A percentile compares a stretch with the other conserved stretches of the same genome.
phyloP scores from a whole-genome alignment of 768 basidiomycete genomes.

The Russula earlei region DNA sequence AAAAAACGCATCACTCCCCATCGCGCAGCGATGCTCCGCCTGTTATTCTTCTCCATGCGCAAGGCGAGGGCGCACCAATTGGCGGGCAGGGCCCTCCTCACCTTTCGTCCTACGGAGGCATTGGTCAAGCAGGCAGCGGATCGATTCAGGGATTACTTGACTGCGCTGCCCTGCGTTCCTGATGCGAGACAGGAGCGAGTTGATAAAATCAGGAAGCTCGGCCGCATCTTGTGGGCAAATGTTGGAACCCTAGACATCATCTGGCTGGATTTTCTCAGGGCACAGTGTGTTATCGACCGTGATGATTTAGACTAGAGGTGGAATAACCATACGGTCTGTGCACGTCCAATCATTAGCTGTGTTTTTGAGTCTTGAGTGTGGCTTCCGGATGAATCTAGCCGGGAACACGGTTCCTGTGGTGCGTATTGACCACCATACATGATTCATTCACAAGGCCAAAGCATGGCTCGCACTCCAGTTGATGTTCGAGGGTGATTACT shows the following conservation, averaged over 20 bases:
- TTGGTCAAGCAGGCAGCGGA: neutral
- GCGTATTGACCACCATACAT: no score
- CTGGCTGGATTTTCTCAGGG: neutral
- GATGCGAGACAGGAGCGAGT: neutral
- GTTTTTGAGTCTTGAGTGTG: neutral
- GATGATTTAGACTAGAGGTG: slow-evolving; percentile 42
- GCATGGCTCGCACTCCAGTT: no score
- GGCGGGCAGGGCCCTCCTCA: neutral
- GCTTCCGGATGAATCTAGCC: neutral
- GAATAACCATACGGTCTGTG: slow-evolving; percentile 30
- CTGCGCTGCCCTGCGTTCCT: neutral
- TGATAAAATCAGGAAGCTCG: neutral
- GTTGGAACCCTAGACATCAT: neutral
- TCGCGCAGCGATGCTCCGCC: neutral
- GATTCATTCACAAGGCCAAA: no score
- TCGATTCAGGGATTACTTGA: neutral
- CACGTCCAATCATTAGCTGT: no score
- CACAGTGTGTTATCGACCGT: slow-evolving; percentile 32
- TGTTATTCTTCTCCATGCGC: neutral
- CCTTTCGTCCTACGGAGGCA: neutral
- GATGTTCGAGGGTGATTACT: no score
- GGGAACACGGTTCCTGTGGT: no score
- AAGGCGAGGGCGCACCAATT: neutral
- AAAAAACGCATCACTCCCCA: neutral
- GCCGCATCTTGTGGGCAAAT: neutral